Evolutionary conservation across 495 filamentous ascomycete species (phyloP), one percentile per base, ranked within the genome.

Genomic region (Trichoderma erinaceum): DNA sequence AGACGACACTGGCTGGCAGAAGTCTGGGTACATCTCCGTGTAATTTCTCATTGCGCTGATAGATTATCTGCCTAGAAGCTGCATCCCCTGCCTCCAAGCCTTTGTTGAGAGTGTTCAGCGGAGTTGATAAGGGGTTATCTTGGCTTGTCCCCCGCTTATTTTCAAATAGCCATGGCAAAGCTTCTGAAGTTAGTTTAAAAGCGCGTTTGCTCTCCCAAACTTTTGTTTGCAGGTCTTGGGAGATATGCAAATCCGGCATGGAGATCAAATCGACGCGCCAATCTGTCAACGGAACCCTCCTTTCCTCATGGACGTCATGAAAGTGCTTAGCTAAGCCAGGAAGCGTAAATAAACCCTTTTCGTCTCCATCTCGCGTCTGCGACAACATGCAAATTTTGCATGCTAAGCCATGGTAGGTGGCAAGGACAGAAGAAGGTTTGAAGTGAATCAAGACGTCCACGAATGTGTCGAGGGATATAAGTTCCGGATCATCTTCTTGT

Each of bases 381-480:
- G 50, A 25, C n/a, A 6, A 21, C 50, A 23, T 27, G 23, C 50
- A 58, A 58, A 27, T 12, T 25, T 58, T 58, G 50, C 50, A 58
- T 10, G 23, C 21, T 12, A 58, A 27, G 23, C 50, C 18, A 21
- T 21, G n/a, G 11, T 21, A 21, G 4, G 3, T 25, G 50, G n/a
- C 5, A 12, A 58, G 18, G 50, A 27, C 12, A 4, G 11, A 12
- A 58, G 7, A 25, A 13, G n/a, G 27, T 2, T 85, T 86, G 69
- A 87, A 13, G 5, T 8, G 25, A 11, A 1, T 18, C 29, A 64
- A 64, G 16, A 87, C 88, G 67, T 90, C 86, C 43, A 86, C 81
- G 69, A 93, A 88, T 76, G 89, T 80, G 68, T 82, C 68, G 41
- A 92, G 71, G 29, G 78, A 78, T 0, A 86, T 86, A 46, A 81